Conservation (phyloP, 495 filamentous ascomycete species). For the Aspergillus biplanus region DNA sequence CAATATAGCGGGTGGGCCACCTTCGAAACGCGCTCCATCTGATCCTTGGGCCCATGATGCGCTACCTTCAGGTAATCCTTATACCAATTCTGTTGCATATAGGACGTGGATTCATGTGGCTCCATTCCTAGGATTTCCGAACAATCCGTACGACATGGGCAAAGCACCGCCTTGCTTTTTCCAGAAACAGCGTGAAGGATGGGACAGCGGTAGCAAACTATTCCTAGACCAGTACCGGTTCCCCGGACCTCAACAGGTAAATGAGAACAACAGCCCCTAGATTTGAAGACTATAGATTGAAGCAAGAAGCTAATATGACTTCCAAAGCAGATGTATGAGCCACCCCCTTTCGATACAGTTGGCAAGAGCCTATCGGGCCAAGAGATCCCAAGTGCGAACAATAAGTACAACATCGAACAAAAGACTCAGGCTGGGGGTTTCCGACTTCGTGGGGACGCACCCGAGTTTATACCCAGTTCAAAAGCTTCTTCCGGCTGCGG, state of each 20-base stretch:
- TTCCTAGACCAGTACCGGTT: constrained; percentile 26
- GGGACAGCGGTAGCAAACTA: constrained; percentile 14
- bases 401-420: neutral
- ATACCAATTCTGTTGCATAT: neutral
- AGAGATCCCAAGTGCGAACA: neutral
- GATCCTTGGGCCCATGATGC: neutral
- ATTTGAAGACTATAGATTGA: neutral
- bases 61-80: neutral
- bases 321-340: constrained; percentile 9
- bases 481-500: neutral
- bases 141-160: neutral
- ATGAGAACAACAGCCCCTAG: neutral
- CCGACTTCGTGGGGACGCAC: constrained; percentile 28
- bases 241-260: constrained; percentile 25
- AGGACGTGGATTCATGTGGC: neutral
- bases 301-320: neutral
- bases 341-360: constrained; percentile 3
- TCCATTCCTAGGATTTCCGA: neutral
- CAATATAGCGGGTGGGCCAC: neutral
- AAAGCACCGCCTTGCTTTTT: neutral
- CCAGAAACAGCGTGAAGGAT: constrained; percentile 1
- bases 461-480: constrained; percentile 27
- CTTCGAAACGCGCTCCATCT: neutral
- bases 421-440: neutral
- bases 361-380: neutral